Base-by-base conservation (phyloP, 2,329 filamentous ascomycete species). In the Rhynchosporium agropyri region DNA sequence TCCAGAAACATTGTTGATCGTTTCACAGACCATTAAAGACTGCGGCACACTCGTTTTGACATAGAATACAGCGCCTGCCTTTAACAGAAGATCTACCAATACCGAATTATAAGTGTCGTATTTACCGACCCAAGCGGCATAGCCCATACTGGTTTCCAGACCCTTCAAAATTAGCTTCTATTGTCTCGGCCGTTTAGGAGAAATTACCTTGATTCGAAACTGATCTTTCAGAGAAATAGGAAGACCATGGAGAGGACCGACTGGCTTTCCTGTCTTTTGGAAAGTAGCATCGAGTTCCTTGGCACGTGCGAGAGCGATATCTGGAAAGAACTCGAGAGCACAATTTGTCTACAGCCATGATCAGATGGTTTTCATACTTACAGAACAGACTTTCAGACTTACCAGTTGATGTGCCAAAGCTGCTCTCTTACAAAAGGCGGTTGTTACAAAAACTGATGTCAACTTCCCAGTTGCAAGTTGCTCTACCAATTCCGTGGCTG, bases 41-140 rank as follows among this genome's bases (percentile, higher is more conserved):
- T 70, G 69, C 4, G 71, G 93, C 88, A 38, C 92, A 92, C 93
- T 94, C 0, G 93, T 97, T 80, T 97, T 97, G 69, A 92, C 91
- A 74, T 96, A 96, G 0, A 92, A 92, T 1, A 97, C 83, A 0
- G 92, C 92, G 28, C 93, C 90, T 3, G 91, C 72, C 40, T 72
- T 69, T 12, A 73, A 66, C 1, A 78, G 71, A 8, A 76, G 68
- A 29, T 73, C 72, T 6, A 76, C 74, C 6, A 77, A 58, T 7
- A 68, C 71, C 3, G 67, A 68, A 60, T 74, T 68, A 4, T 64
- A 59, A 6, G 54, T 59, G 12, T 68, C 70, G 31, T 65, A 68
- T 50, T 68, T 70, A 20, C 71, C 73, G 33, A 74, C 70, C 61
- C 71, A 72, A 7, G 86, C 86, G 74, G 97, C 92, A 70, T 92